These are phyloP conservation scores for Ceraceosorus bombacis DNA, from an alignment of 1,284 basidiomycete genomes.

Conservation along the genomic window DNA sequence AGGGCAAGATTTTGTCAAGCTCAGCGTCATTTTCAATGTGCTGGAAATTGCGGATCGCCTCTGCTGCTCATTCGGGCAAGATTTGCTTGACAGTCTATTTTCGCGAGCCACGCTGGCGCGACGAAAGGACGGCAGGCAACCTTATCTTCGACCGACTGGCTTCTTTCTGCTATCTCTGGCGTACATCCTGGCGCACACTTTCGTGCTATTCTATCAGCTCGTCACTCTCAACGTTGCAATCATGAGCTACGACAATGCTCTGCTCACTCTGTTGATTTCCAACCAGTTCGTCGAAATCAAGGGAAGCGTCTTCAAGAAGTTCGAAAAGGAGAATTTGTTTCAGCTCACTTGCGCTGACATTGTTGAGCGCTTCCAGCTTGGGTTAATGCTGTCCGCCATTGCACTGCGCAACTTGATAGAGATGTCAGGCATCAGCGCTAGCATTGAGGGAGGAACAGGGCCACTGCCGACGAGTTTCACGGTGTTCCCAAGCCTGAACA, in stretches of 20 bases:
- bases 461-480: slow-evolving; percentile 53
- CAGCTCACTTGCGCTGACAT: slow-evolving; percentile 86
- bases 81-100: slow-evolving; percentile 91
- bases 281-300: slow-evolving; percentile 99
- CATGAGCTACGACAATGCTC: slow-evolving; percentile 94
- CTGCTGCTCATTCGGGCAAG: slow-evolving; percentile 94
- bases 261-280: slow-evolving; percentile 85
- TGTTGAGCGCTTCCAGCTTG: slow-evolving; percentile 90
- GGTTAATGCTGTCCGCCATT: slow-evolving; percentile 82
- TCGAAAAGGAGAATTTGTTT: slow-evolving; percentile 98
- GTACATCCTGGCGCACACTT: slow-evolving; percentile 71
- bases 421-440: slow-evolving; percentile 65
- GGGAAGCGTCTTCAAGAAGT: slow-evolving; percentile 97
- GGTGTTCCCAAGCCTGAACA: slow-evolving; percentile 48
- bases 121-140: slow-evolving; percentile 50
- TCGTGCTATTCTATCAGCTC: slow-evolving; percentile 96
- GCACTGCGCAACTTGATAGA: slow-evolving; percentile 93
- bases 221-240: slow-evolving; percentile 94
- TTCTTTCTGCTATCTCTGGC: slow-evolving; percentile 76
- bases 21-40: slow-evolving; percentile 97
- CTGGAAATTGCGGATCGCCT: slow-evolving; percentile 79
- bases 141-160: slow-evolving; percentile 64
- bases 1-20: slow-evolving; percentile 76
- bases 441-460: slow-evolving; percentile 51
- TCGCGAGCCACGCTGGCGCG: slow-evolving; percentile 78